Conservation (phyloP, 2,329 filamentous ascomycete species). For the Colletotrichum cordylinicola region DNA sequence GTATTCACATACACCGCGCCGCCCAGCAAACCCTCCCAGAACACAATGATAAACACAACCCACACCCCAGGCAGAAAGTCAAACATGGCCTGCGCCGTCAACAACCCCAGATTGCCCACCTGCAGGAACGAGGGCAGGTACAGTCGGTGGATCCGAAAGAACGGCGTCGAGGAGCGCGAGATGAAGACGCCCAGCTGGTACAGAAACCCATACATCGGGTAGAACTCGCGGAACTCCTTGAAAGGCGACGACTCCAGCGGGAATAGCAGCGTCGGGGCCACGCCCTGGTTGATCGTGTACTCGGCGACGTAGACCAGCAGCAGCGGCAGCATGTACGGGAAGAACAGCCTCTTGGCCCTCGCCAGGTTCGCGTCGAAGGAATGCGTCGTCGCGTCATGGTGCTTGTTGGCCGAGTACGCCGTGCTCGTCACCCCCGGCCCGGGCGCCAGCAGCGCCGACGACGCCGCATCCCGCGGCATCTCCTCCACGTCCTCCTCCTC, state of each 20-base stretch:
- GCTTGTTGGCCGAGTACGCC: constrained; percentile 37
- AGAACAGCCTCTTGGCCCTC: constrained; percentile 73
- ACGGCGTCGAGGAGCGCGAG: constrained; percentile 88
- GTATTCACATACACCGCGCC: constrained; percentile 95
- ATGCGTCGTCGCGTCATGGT: constrained; percentile 31
- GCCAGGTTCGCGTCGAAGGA: constrained; percentile 58
- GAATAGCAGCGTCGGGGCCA: constrained; percentile 88
- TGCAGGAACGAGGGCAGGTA: constrained; percentile 87
- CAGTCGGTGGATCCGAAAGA: constrained; percentile 79
- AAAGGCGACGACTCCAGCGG: constrained; percentile 81
- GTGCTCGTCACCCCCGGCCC: constrained; percentile 44
- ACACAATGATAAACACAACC: constrained; percentile 82
- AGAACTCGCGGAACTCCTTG: constrained; percentile 82
- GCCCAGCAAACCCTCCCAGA: constrained; percentile 93
- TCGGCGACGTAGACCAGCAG: constrained; percentile 94
- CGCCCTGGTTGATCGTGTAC: constrained; percentile 97
- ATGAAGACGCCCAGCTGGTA: constrained; percentile 97
- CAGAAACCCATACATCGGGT: constrained; percentile 92
- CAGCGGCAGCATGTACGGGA: constrained; percentile 87
- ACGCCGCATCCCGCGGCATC: constrained; percentile 43
- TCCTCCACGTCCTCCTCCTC: constrained; percentile 40
- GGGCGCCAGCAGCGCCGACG: constrained; percentile 55
- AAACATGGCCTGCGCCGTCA: constrained; percentile 79
- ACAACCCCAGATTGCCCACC: constrained; percentile 74
- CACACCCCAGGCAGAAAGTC: constrained; percentile 87